A percentile compares a stretch with the other conserved stretches of the same genome.
Conservation (phyloP, 2,329 filamentous ascomycete species). For the Alternaria rosae region DNA sequence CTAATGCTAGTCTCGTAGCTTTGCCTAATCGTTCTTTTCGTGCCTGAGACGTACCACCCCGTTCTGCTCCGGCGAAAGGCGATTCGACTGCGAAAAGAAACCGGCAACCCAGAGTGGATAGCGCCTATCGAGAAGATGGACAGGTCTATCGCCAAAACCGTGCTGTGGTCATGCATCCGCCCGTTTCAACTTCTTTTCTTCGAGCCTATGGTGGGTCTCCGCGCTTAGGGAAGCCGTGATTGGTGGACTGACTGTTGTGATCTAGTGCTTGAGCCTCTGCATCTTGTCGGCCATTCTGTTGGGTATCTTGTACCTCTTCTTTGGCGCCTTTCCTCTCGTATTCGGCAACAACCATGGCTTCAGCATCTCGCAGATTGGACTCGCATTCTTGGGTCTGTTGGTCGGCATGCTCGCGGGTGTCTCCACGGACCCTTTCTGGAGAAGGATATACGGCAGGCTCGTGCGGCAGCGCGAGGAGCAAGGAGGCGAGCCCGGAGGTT, state of each 20-base stretch:
- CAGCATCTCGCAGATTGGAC: constrained; percentile 78
- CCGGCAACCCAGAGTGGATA: constrained; percentile 77
- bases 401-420: constrained; percentile 72
- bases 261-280: constrained; percentile 74
- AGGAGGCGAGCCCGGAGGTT: constrained; percentile 63
- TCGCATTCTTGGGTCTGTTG: constrained; percentile 73
- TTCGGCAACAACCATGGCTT: constrained; percentile 79
- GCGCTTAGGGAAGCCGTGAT: constrained; percentile 12
- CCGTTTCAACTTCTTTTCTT: constrained; percentile 81
- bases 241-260: constrained; percentile 36
- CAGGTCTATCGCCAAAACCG: constrained; percentile 67
- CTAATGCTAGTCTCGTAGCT: constrained; percentile 57
- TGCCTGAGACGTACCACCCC: constrained; percentile 85
- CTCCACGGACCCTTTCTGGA: constrained; percentile 72
- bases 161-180: constrained; percentile 62
- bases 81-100: constrained; percentile 71
- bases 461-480: constrained; percentile 61
- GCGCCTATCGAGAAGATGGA: constrained; percentile 78
- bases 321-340: constrained; percentile 84
- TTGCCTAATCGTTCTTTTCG: constrained; percentile 70
- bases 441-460: constrained; percentile 65
- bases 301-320: constrained; percentile 89
- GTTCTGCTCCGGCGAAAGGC: constrained; percentile 79
- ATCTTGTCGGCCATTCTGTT: constrained; percentile 84
- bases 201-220: constrained; percentile 73